A percentile compares a stretch with the other conserved stretches of the same genome.
phyloP scores from a whole-genome alignment of 2,329 filamentous ascomycete species.

The Colletotrichum falcatum region DNA sequence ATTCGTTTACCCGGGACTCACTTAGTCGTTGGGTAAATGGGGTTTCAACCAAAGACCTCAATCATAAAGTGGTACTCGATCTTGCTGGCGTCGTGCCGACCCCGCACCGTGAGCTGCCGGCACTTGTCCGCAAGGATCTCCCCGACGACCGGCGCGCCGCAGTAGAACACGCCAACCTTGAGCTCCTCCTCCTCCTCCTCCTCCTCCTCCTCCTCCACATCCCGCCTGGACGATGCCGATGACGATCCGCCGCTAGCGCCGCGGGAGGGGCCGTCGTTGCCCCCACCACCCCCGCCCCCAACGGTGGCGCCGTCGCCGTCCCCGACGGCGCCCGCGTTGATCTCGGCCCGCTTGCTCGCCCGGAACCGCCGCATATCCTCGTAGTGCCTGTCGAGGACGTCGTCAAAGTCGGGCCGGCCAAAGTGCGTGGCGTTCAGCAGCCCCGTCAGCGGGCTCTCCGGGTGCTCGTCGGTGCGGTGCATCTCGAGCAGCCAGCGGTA shows the following conservation, averaged over 20 bases:
- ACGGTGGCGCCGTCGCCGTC: background rate
- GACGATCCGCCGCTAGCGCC: background rate
- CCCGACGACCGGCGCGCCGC: conserved; percentile 66
- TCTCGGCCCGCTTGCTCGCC: conserved; percentile 42
- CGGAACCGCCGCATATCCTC: conserved; percentile 60
- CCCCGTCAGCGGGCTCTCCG: conserved; percentile 65
- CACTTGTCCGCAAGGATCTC: conserved; percentile 67
- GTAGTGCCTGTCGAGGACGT: conserved; percentile 66
- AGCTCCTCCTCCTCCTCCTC: conserved; percentile 49
- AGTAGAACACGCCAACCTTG: conserved; percentile 68
- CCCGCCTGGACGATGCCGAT: background rate
- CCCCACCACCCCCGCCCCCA: background rate
- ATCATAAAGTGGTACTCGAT: conserved; percentile 70
- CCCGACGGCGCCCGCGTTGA: conserved; percentile 33
- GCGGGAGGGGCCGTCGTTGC: background rate
- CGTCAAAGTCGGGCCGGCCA: conserved; percentile 64
- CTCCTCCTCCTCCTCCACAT: conserved; percentile 42
- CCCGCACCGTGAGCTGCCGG: conserved; percentile 61
- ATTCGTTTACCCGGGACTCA: background rate
- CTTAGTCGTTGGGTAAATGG: too few species aligned
- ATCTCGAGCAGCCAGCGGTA: conserved; percentile 68
- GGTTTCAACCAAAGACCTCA: conserved; percentile 63
- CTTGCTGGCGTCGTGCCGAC: conserved; percentile 62
- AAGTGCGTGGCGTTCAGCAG: conserved; percentile 66
- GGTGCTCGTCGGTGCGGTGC: conserved; percentile 63